phyloP scores from a whole-genome alignment of 768 basidiomycete species.

The Ephemerocybe angulata region DNA sequence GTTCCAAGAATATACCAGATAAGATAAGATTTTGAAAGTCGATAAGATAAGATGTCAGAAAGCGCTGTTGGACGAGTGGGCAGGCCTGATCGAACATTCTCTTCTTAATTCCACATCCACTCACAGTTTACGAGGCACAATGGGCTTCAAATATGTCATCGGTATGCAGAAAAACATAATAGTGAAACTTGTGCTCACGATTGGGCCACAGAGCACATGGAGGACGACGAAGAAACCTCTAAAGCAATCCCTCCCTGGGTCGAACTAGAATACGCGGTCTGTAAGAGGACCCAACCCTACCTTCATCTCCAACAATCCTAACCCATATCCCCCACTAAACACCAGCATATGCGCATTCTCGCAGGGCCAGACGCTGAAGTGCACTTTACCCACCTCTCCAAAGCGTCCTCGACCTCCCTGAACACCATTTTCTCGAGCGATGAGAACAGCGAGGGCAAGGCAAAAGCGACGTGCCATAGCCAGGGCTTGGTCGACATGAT shows the following conservation, averaged over 20 bases:
- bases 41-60: no score
- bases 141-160: slow-evolving; percentile 3
- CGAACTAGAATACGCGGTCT: slow-evolving; percentile 81
- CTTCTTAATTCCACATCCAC: background rate
- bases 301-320: no score
- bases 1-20: no score
- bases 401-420: slow-evolving; percentile 59
- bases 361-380: slow-evolving; percentile 64
- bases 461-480: slow-evolving; percentile 44
- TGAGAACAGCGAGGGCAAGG: slow-evolving; percentile 18
- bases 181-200: background rate
- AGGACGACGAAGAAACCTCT: slow-evolving; percentile 79
- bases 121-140: background rate
- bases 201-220: slow-evolving; percentile 75
- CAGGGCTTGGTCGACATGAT: slow-evolving; percentile 60
- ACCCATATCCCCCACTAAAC: background rate
- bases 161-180: background rate
- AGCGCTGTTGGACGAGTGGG: no score
- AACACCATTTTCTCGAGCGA: slow-evolving; percentile 24
- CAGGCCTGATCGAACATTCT: no score
- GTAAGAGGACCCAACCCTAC: slow-evolving; percentile 18
- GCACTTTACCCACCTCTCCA: slow-evolving; percentile 84
- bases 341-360: slow-evolving; percentile 74
- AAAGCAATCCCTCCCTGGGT: slow-evolving; percentile 86
- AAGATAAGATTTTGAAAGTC: no score